Base-by-base conservation (phyloP, 768 basidiomycete species). In the Suillus lakei region DNA sequence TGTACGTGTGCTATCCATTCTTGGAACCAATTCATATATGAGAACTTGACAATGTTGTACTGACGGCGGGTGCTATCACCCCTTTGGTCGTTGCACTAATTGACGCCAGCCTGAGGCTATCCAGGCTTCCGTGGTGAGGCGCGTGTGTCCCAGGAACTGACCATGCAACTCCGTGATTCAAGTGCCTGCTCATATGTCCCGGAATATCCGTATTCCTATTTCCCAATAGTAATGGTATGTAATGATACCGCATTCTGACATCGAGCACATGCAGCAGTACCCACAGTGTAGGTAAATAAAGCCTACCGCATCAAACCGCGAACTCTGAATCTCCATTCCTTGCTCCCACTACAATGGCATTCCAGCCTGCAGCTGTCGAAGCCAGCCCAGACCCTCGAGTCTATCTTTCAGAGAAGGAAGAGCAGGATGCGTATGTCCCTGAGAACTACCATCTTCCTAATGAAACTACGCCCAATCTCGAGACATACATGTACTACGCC, bases 401-500 rank as follows among this genome's bases (percentile, higher is more conserved):
- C 23, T 67, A 67, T 12, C 18, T 61, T 7, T 23, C 67, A 30
- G 64, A 71, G 28, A 18, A 58, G 1, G 6, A 67, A 1, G 59
- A 64, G n/a, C 43, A 16, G 10, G 69, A 64, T 2, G 2, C 43
- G 30, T 13, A 48, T 32, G 43, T 56, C 1, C 72, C 69, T 0
- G 76, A 72, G n/a, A 64, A 70, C 18, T 50, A 48, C 21, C 43
- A 68, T 28, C 69, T 76, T 41, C 50, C n/a, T 3, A 73, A 76
- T 41, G 75, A 69, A 2, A 51, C 69, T 10, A 23, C 60, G 6
- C 76, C 77, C 0, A 77, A 77, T 66, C 39, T 76, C 18, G 76
- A 76, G 69, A 78, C 75, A 0, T 76, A 78, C 46, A 70, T 76
- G 55, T 67, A 70, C 65, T 78, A 67, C 4, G 76, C 77, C 18